Evolutionary conservation across 2,329 filamentous ascomycete genomes (phyloP).

Genomic region (Aspergillus eucalypticola): DNA sequence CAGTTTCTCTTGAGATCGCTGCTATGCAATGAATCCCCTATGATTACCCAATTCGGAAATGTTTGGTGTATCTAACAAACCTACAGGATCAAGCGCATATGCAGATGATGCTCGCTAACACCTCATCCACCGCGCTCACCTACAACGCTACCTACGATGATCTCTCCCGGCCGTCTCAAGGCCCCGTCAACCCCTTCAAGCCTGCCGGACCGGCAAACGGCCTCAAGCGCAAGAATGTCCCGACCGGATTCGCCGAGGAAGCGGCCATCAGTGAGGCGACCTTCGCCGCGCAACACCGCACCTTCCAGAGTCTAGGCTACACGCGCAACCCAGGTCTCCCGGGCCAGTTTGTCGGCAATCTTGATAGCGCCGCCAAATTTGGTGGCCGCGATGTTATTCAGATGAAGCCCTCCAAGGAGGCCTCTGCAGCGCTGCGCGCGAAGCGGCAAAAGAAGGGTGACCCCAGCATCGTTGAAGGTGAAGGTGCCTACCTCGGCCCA

Average conservation of each 20-base stretch:
- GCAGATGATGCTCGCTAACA: slow-evolving; percentile 54
- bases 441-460: slow-evolving; percentile 84
- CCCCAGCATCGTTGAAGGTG: slow-evolving; percentile 78
- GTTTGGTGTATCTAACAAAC: slow-evolving; percentile 39
- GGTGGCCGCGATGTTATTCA: slow-evolving; percentile 56
- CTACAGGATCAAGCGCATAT: slow-evolving; percentile 52
- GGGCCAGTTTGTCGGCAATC: slow-evolving; percentile 50
- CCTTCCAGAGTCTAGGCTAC: slow-evolving; percentile 67
- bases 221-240: slow-evolving; percentile 75
- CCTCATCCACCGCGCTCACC: slow-evolving; percentile 51
- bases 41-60: background rate
- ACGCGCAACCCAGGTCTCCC: slow-evolving; percentile 50
- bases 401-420: slow-evolving; percentile 66
- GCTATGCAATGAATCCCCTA: background rate
- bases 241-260: slow-evolving; percentile 85
- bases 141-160: slow-evolving; percentile 69
- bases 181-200: slow-evolving; percentile 75
- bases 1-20: background rate
- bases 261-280: slow-evolving; percentile 86
- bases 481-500: slow-evolving; percentile 85
- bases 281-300: slow-evolving; percentile 84
- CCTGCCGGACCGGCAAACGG: slow-evolving; percentile 54
- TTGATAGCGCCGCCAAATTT: slow-evolving; percentile 46
- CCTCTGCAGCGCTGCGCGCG: slow-evolving; percentile 66
- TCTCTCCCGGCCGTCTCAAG: slow-evolving; percentile 64